Base-by-base conservation (phyloP, 83 land plant genomes). In the Larix sibirica region DNA sequence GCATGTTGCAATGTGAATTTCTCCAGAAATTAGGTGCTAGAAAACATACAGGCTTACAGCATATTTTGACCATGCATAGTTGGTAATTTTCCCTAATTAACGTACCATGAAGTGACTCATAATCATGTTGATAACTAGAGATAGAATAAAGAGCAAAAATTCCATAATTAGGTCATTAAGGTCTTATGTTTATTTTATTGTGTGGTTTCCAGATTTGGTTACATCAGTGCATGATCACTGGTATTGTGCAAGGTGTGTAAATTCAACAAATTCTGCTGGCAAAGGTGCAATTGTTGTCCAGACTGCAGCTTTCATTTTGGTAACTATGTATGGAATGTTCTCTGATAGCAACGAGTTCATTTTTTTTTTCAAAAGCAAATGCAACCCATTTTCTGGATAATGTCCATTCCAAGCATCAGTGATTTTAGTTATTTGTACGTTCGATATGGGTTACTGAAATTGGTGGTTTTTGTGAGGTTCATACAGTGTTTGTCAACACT, bases 201-300 rank as follows among this genome's bases (percentile, higher is more conserved):
- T 26, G 74, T 33, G 74, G 77, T 13, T 21, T 73, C 23, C 86
- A 92, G 93, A 90, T 79, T 65, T 93, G 81, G 90, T 90, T 6
- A 93, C 95, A 28, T 88, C 95, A 81, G 85, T 92, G 61, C 91
- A 90, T 81, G 92, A 90, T 71, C 87, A 84, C 66, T 90, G 92
- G 95, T 93, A 90, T 31, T 86, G 86, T 81, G 93, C 93, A 69
- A 84, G 95, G 73, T 90, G 95, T 79, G 38, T 90, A 79, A 90
- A 87, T 62, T 84, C 91, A 7, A n/a, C 87, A 62, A 86, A 87
- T 54, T 87, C 90, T 79, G 91, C 90, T 12, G 95, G 95, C 67
- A 91, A 90, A 86, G 95, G 95, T 58, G 91, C 84, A 64, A 89
- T 93, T 36, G 83, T 93, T 5, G 89, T 90, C 88, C 92, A 87